Conservation (phyloP, 208 protist species). For the Acanthamoeba sp. region DNA sequence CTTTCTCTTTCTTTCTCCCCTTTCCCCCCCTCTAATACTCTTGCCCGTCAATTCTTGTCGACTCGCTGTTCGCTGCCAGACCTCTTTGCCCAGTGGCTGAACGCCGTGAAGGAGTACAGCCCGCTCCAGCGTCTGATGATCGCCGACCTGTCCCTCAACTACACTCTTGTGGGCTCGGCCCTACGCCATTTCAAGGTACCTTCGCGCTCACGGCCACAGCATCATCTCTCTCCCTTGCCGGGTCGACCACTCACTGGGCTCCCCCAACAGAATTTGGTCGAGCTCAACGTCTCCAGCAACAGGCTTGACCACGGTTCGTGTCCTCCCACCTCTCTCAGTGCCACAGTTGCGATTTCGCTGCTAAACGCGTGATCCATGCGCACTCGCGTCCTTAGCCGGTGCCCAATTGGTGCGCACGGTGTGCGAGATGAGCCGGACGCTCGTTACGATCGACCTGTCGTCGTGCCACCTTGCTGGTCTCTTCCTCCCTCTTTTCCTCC, state of each 20-base stretch:
- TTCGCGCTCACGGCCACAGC: too few species aligned
- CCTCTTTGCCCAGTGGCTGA: background rate
- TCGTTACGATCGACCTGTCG: background rate
- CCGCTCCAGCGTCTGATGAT: slow-evolving; percentile 10
- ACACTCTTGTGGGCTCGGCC: background rate
- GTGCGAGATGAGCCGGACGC: slow-evolving; percentile 8
- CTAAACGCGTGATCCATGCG: too few species aligned
- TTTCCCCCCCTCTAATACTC: too few species aligned
- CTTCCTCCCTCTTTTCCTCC: background rate
- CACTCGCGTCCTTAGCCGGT: background rate
- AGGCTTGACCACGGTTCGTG: background rate
- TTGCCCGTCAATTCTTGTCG: background rate
- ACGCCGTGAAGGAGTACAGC: slow-evolving; percentile 39
- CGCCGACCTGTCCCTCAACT: slow-evolving; percentile 14
- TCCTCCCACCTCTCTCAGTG: background rate
- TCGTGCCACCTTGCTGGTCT: background rate
- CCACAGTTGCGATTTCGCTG: too few species aligned
- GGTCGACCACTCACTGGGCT: background rate
- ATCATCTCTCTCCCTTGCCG: background rate
- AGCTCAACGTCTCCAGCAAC: slow-evolving; percentile 39
- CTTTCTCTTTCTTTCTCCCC: too few species aligned
- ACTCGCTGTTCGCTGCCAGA: background rate
- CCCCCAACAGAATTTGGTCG: background rate
- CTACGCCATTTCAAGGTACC: slow-evolving; percentile 17
- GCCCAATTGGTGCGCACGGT: background rate